Evolutionary conservation across 768 basidiomycete species (phyloP).

Genomic region (Hysterangium stoloniferum): DNA sequence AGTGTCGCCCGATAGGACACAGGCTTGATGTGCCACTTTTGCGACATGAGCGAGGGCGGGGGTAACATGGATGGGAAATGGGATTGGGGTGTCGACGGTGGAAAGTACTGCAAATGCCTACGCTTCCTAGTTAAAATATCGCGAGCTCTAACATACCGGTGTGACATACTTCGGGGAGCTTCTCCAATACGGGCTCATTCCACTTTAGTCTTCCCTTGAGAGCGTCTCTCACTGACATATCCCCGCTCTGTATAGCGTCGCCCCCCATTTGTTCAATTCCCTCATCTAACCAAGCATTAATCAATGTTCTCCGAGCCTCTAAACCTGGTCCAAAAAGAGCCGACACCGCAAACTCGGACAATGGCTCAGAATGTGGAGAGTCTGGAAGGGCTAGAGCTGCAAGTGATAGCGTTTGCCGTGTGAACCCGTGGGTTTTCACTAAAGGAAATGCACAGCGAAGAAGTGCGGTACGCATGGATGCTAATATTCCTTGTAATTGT

Average conservation of each 20-base stretch:
- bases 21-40: conserved; percentile 63
- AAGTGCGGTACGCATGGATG: conserved; percentile 26
- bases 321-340: conserved; percentile 69
- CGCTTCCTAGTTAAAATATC: background rate
- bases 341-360: conserved; percentile 63
- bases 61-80: conserved; percentile 46
- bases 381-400: conserved; percentile 51
- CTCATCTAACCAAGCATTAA: conserved; percentile 68
- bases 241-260: conserved; percentile 8
- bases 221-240: conserved; percentile 37
- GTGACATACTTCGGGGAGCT: conserved; percentile 57
- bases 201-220: conserved; percentile 49
- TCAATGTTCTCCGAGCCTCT: conserved; percentile 52
- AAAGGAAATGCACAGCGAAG: conserved; percentile 58
- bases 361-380: conserved; percentile 44
- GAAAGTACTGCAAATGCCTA: conserved; percentile 66
- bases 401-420: conserved; percentile 57
- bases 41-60: conserved; percentile 56
- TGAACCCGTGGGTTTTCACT: conserved; percentile 63
- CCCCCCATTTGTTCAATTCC: conserved; percentile 46
- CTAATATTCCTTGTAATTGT: background rate
- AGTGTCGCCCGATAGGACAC: conserved; percentile 45
- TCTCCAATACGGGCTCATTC: conserved; percentile 58
- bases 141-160: background rate
- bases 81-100: conserved; percentile 39